These are phyloP conservation scores for Jamesozyma rosinii DNA, from an alignment of 805 yeast species.

Conservation along the genomic window DNA sequence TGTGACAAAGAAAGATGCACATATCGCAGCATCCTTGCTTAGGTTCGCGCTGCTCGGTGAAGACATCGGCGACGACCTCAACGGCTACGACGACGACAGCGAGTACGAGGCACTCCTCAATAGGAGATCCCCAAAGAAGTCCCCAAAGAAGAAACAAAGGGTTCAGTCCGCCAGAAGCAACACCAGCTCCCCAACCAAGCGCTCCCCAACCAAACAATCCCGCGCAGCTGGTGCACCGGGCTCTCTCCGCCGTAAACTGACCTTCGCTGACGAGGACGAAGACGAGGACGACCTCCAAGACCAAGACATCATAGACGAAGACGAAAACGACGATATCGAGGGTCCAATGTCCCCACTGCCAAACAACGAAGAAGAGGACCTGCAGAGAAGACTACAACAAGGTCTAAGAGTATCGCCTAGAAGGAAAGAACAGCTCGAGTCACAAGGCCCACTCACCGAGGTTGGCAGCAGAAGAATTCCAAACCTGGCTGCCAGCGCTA, in stretches of 20 bases:
- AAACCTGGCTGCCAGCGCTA: constrained; percentile 10
- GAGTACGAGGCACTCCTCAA: constrained; percentile 11
- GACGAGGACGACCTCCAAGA: constrained; percentile 3
- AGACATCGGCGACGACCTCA: constrained; percentile 23
- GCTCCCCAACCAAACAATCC: constrained; percentile 11
- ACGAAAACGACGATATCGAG: constrained; percentile 11
- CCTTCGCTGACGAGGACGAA: constrained; percentile 20
- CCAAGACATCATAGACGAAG: constrained; percentile 24
- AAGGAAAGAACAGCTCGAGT: constrained; percentile 11
- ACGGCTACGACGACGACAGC: constrained; percentile 16
- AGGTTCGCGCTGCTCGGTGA: constrained; percentile 67
- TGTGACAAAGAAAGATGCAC: constrained; percentile 70
- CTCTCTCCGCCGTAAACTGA: constrained; percentile 15
- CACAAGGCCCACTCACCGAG: constrained; percentile 20
- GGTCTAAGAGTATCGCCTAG: constrained; percentile 28
- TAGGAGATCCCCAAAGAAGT: constrained; percentile 25
- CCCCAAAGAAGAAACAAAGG: constrained; percentile 29
- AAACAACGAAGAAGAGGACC: constrained; percentile 26
- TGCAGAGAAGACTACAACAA: constrained; percentile 20
- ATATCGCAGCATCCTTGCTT: constrained; percentile 74
- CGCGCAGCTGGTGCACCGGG: constrained; percentile 3
- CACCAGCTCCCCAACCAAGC: constrained; percentile 15
- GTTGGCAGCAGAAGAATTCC: constrained; percentile 16
- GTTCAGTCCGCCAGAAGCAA: constrained; percentile 7
- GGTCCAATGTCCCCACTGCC: constrained; percentile 24